Base-by-base conservation (phyloP, 257 asterid species). In the Nicotiana sylvestris region DNA sequence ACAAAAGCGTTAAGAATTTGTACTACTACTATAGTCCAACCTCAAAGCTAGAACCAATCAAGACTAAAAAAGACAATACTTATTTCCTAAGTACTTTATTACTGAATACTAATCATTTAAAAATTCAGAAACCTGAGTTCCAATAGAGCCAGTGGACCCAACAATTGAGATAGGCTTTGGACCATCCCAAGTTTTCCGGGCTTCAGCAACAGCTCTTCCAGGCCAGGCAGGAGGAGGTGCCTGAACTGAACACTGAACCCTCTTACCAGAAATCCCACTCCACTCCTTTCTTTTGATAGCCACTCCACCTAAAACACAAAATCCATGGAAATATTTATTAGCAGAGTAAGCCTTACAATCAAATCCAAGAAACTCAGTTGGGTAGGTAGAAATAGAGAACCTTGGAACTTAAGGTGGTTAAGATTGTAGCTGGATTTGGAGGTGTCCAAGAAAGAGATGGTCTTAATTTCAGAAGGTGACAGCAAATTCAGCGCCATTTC, bases 71-170 rank as follows among this genome's bases (percentile, higher is more conserved):
- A 27, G n/a, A 10, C 68, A 62, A 62, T 0, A 62, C 61, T 43
- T 56, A 56, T 0, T 18, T 58, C 53, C 55, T 7, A 61, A 25
- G 21, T 53, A 70, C 21, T 83, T 86, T 11, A 65, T 65, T 30
- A 29, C 4, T 65, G 21, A 65, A 29, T 30, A 29, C 1, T 65
- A 3, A 29, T 13, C 3, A 65, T 27, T 65, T 32, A 46, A 76
- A 76, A 8, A 51, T 51, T 76, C 37, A 76, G 46, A 18, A 67
- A 96, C 99, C 98, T 96, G 99, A 33, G 98, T 94, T 61, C 99
- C 99, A 81, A 96, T 93, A 68, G 99, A 96, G 82, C 99, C 99
- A 79, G 99, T 96, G 60, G 99, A 96, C 67, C 99, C 99, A 87
- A 96, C 91, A 55, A 96, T 76, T 13, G 99, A 91, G 82, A 96